Percentiles rank a stretch among this genome's conserved stretches.
Conservation (phyloP, 192 early-diverging fungal species). For the Glomus cerebriforme region DNA sequence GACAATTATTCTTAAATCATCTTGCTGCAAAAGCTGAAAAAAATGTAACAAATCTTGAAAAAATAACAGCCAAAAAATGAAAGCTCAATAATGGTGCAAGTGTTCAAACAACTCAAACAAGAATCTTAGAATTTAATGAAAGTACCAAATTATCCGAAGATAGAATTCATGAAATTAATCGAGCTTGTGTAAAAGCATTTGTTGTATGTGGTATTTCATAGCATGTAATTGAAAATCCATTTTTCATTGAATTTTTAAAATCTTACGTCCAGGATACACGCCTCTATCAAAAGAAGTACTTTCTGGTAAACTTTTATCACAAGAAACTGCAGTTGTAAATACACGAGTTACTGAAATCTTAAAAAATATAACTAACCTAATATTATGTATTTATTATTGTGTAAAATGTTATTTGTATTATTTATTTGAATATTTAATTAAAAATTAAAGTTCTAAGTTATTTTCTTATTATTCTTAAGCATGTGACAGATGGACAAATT, state of each 20-base stretch:
- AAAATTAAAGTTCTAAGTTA: neutral
- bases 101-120: too few species aligned
- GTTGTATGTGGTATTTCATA: neutral
- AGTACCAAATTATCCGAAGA: neutral
- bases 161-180: slow-evolving; percentile 8
- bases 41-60: neutral
- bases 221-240: slow-evolving; percentile 2
- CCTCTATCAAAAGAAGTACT: slow-evolving; percentile 2
- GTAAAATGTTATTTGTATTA: neutral
- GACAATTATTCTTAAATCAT: too few species aligned
- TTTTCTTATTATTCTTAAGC: neutral
- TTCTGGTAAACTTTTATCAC: neutral
- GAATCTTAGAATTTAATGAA: slow-evolving; percentile 5
- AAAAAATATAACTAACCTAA: slow-evolving; percentile 5
- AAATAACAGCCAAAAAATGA: too few species aligned
- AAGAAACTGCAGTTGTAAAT: neutral
- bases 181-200: neutral
- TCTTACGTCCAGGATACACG: neutral
- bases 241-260: slow-evolving; percentile 8
- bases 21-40: too few species aligned
- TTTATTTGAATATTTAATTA: neutral
- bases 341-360: neutral
- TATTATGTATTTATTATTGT: neutral
- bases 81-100: neutral
- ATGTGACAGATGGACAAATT: neutral